Conservation (phyloP, 345 rosid genomes). For the Euphorbia lathyris region DNA sequence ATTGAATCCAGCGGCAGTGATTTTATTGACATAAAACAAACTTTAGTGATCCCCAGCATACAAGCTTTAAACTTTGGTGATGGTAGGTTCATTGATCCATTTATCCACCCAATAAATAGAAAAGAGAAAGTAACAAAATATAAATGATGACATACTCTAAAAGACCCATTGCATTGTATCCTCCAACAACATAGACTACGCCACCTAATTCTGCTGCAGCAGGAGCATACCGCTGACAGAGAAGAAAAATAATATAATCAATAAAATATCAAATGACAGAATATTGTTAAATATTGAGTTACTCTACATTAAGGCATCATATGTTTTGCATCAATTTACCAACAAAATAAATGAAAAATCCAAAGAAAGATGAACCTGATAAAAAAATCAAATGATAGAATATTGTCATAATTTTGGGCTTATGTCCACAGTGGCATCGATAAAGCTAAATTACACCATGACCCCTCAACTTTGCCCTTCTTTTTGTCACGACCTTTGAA, state of each 20-base stretch:
- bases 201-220: conserved; percentile 66
- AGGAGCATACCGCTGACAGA: conserved; percentile 65
- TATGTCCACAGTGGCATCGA: not conserved
- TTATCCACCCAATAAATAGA: not conserved
- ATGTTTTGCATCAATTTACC: not conserved
- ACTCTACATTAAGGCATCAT: not conserved
- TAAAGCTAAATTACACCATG: no score
- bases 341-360: not conserved
- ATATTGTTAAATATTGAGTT: not conserved
- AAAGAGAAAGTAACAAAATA: conserved; percentile 1
- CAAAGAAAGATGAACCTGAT: no score
- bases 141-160: conserved; percentile 45
- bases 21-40: no score
- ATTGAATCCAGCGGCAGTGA: no score
- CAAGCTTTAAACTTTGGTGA: no score
- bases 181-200: conserved; percentile 68
- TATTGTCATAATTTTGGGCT: no score
- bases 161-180: conserved; percentile 52
- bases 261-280: not conserved
- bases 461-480: no score
- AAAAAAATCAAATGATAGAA: no score
- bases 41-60: no score
- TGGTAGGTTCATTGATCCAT: not conserved
- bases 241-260: not conserved
- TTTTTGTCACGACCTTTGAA: no score